These are phyloP conservation scores for Chrysoporthe austroafricana DNA, from an alignment of 2,329 filamentous ascomycete species.

Conservation along the genomic window DNA sequence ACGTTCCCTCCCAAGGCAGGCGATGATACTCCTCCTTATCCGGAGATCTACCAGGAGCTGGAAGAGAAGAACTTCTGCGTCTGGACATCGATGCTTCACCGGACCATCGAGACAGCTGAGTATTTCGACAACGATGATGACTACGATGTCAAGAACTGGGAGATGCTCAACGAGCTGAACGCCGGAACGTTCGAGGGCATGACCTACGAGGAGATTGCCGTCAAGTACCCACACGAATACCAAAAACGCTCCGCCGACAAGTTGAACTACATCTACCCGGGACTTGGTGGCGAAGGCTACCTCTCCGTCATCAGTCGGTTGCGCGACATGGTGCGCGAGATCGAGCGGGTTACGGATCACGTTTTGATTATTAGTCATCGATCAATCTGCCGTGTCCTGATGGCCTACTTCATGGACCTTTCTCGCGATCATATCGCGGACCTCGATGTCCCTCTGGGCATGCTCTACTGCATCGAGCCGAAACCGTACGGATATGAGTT, in stretches of 20 bases:
- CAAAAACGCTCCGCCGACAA: conserved; percentile 80
- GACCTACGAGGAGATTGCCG: conserved; percentile 88
- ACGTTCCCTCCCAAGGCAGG: conserved; percentile 90
- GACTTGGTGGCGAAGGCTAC: conserved; percentile 93
- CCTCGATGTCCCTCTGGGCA: conserved; percentile 89
- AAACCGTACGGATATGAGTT: conserved; percentile 98
- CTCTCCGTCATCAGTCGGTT: conserved; percentile 96
- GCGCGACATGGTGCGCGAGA: conserved; percentile 92
- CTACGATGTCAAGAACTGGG: conserved; percentile 72
- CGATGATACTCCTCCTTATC: conserved; percentile 93
- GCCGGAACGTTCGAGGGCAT: conserved; percentile 91
- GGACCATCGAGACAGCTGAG: conserved; percentile 73
- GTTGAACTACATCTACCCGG: conserved; percentile 94
- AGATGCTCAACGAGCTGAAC: conserved; percentile 96
- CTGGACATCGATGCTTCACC: conserved; percentile 96
- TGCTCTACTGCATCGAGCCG: conserved; percentile 92
- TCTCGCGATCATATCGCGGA: conserved; percentile 91
- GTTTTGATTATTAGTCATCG: conserved; percentile 91
- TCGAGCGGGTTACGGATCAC: conserved; percentile 96
- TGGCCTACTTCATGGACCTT: conserved; percentile 96
- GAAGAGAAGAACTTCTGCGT: conserved; percentile 93
- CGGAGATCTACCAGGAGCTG: conserved; percentile 72
- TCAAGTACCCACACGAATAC: conserved; percentile 81
- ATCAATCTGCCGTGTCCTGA: conserved; percentile 86
- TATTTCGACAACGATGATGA: conserved; percentile 71